Evolutionary conservation across 768 basidiomycete species (phyloP), one percentile per base, ranked within the genome.

Genomic region (Collybia sordida): DNA sequence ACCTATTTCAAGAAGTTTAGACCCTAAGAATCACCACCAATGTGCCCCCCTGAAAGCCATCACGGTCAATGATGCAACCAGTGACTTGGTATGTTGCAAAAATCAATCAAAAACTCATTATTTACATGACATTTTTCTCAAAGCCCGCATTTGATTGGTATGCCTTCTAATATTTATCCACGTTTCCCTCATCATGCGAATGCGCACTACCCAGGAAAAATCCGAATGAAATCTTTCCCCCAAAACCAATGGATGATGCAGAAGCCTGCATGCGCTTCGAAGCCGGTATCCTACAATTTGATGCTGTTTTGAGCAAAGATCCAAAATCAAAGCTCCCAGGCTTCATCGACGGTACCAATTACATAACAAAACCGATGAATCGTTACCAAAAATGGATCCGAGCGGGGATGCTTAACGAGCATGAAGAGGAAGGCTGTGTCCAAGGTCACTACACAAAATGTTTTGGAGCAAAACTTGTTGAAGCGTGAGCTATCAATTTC

Each of bases 141-240:
- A 46, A 88, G 83, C 83, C 83, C 24, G 70, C 66, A 1, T 91
- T 87, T 66, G 86, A 91, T 49, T 91, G 89, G 89, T 82, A 50
- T 49, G 67, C 54, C 27, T 23, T 40, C 15, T 37, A 35, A 6
- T 21, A 21, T 37, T 50, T 6, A 18, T 42, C 11, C 8, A 7
- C 50, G 23, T 47, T 41, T 49, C 25, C 53, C n/a, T n/a, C n/a
- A n/a, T n/a, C 7, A 11, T 35, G 3, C 12, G 24, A 21, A 45
- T 41, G 40, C 6, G 4, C 17, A 5, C 25, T 35, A 9, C 4
- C 39, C 45, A 87, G 85, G 85, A 63, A 63, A n/a, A 81, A 83
- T 56, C 86, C 88, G 0, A 78, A 86, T 38, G 6, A 47, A 1
- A 60, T 72, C 6, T 62, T 75, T 34, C 57, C 67, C 2, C 56